Evolutionary conservation across 805 yeast genomes (phyloP), one percentile per base, ranked within the genome.

Genomic region (Zygosaccharomyces gambellarensis): DNA sequence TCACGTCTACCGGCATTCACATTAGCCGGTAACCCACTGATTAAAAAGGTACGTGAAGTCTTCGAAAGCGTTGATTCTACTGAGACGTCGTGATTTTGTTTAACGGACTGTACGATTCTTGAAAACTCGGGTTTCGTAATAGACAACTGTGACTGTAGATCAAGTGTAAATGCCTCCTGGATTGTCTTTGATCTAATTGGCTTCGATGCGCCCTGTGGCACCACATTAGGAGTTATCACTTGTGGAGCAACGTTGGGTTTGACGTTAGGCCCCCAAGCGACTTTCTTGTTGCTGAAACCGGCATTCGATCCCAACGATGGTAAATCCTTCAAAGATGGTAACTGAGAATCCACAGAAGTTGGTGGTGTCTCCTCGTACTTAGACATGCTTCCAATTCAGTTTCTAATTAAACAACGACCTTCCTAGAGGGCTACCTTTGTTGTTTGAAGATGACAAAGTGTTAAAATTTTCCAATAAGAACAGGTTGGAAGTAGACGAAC

Each of bases 41-140:
- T 79, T 63, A 90, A 76, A 62, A 89, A 89, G 25, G 94, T 86
- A 71, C 96, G 83, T 64, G 82, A 83, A 56, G 83, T 84, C 59
- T 80, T 79, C 40, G 95, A 85, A 48, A 88, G 74, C 47, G 96
- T 87, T 48, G 95, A 85, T 65, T 90, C 96, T 53, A 90, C 80
- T 53, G 81, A 79, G 48, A 90, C 87, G 42, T 76, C 71, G 32
- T 58, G 60, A 52, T 82, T 76, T 50, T 80, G 70, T 69, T 84
- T 85, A 60, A 87, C 78, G 43, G 78, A 71, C 43, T 79, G 74
- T 54, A 89, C 72, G 53, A 87, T 78, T 62, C 83, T 83, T 59
- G 83, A 75, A 52, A 87, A 80, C 57, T 86, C 94, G 21, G 81
- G 74, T 58, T 83, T 82, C 42, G 78, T 67, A 27, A 84, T 76